phyloP scores from a whole-genome alignment of 305 asterid genomes.

The Fraxinus paxiana region DNA sequence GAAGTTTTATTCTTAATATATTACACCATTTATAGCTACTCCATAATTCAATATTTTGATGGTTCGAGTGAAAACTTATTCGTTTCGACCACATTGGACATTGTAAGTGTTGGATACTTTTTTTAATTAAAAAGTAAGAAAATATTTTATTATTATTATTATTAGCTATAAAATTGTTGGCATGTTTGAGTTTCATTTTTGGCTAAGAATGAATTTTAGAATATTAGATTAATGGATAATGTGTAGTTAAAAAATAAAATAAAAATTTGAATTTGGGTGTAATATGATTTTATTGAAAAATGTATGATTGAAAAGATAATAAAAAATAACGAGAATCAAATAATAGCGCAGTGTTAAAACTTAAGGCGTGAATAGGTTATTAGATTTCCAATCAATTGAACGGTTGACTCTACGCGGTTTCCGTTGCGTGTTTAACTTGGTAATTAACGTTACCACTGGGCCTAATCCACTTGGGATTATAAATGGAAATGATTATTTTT shows the following conservation, averaged over 20 bases:
- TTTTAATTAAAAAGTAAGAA: neutral
- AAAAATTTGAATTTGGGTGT: neutral
- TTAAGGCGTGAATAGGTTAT: neutral
- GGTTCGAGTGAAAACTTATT: neutral
- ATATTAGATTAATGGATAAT: no score
- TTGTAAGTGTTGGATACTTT: neutral
- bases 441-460: neutral
- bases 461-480: neutral
- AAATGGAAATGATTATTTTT: neutral
- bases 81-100: neutral
- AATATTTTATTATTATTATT: neutral
- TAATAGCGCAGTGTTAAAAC: no score
- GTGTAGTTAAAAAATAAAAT: no score
- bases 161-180: neutral
- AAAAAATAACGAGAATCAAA: neutral
- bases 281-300: no score
- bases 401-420: conserved; percentile 42
- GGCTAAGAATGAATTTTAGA: neutral
- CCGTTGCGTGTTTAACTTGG: neutral
- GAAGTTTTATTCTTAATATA: neutral
- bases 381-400: conserved; percentile 30
- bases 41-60: neutral
- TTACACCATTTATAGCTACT: neutral
- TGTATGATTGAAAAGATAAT: no score
- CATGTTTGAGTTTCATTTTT: neutral